These are phyloP conservation scores for Solanum habrochaites DNA, from an alignment of 257 asterid genomes.

Conservation along the genomic window DNA sequence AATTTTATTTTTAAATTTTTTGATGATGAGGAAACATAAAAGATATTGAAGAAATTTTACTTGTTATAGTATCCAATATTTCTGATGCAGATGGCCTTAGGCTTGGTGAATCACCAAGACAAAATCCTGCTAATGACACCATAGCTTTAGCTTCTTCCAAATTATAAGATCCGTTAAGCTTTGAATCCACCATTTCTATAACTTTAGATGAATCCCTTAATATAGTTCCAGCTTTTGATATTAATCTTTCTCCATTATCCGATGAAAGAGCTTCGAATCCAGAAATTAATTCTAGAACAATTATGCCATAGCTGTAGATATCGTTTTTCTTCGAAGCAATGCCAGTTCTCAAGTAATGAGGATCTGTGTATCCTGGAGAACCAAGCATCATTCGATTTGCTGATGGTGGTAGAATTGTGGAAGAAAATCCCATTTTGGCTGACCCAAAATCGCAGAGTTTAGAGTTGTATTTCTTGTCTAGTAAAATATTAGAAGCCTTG, in stretches of 20 bases:
- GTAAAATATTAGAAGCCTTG: slow-evolving; percentile 52
- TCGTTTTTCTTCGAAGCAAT: slow-evolving; percentile 60
- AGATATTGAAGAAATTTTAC: slow-evolving; percentile 6
- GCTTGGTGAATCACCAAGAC: slow-evolving; percentile 38
- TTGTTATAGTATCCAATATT: slow-evolving; percentile 22
- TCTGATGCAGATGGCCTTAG: slow-evolving; percentile 50
- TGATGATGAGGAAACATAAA: not conserved
- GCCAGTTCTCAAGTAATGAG: slow-evolving; percentile 57
- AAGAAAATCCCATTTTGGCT: slow-evolving; percentile 53
- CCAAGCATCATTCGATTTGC: slow-evolving; percentile 26
- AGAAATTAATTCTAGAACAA: slow-evolving; percentile 51
- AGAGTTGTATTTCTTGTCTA: slow-evolving; percentile 40
- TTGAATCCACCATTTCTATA: slow-evolving; percentile 45
- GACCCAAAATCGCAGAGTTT: slow-evolving; percentile 82
- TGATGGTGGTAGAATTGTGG: slow-evolving; percentile 22
- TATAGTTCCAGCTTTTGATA: slow-evolving; percentile 22
- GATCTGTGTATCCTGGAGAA: slow-evolving; percentile 78
- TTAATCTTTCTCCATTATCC: slow-evolving; percentile 32
- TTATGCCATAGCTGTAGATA: slow-evolving; percentile 52
- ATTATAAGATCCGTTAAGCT: slow-evolving; percentile 25
- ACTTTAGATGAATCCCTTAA: slow-evolving; percentile 25
- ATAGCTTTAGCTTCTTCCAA: slow-evolving; percentile 41
- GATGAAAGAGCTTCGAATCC: slow-evolving; percentile 47
- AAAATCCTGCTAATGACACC: slow-evolving; percentile 36
- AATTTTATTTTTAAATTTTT: not conserved